Evolutionary conservation across 371 early-diverging fungal genomes (phyloP), one percentile per base, ranked within the genome.

Genomic region (Massospora cicadina): DNA sequence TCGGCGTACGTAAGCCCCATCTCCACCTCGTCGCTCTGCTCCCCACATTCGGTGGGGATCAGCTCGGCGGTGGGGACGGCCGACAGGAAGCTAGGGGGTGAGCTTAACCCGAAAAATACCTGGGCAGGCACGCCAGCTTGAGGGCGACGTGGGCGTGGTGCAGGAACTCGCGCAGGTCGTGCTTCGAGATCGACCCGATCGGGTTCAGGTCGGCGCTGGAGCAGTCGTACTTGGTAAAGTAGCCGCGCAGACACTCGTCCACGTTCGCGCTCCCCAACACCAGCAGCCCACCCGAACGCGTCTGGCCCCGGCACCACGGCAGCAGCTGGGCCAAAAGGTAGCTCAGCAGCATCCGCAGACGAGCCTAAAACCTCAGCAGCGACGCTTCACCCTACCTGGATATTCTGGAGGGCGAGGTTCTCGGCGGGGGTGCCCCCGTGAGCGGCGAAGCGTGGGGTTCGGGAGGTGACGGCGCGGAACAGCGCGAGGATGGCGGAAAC

Each of bases 1-100:
- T 97, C 97, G 21, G 83, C 82, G 71, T 97, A 98, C 5, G 91
- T 85, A 94, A 98, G 93, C 3, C 94, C 95, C 98, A 98, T 97
- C 67, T 97, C 98, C 13, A 74, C 82, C 74, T 33, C 25, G 61
- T 55, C 64, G 2, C n/a, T 13, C 28, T 64, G 64, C 28, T 63
- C 63, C 13, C 2, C 33, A 25, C 21, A 28, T 29, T 71, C 71
- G 55, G 86, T 81, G 0, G 98, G 98, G 63, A 93, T 94, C 33
- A 97, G 74, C 68, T 98, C 98, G 1, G 98, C 98, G 0, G 93
- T 90, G 13, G 98, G 95, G 2, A 83, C 81, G 0, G 98, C 98
- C 27, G 79, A 71, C 61, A 98, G 68, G 74, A 97, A 95, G 24
- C 82, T 84, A 66, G 1, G 61, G 53, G 32, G 58, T 24, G 23